phyloP scores from a whole-genome alignment of 2,329 filamentous ascomycete species.

The Arachnomyces sp. region DNA sequence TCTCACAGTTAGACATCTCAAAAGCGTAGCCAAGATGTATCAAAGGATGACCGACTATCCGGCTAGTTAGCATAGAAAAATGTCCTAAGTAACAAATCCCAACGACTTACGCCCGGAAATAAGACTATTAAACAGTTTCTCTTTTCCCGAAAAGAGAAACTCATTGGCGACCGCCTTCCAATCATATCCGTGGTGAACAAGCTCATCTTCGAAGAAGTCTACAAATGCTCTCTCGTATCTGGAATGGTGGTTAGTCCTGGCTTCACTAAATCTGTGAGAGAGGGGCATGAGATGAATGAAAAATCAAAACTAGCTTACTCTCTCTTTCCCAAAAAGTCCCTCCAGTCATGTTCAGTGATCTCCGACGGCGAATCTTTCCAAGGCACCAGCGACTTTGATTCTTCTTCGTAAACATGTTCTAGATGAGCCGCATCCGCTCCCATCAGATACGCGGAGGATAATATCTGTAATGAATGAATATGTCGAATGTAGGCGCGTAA shows the following conservation, averaged over 20 bases:
- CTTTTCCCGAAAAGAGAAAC: conserved; percentile 60
- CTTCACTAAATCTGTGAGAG: too few species aligned
- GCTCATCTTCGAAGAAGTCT: conserved; percentile 90
- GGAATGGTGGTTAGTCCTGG: conserved; percentile 7
- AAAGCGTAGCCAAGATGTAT: conserved; percentile 93
- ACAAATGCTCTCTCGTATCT: conserved; percentile 83
- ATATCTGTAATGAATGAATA: conserved; percentile 41
- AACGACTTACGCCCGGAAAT: conserved; percentile 63
- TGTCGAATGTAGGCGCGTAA: not conserved
- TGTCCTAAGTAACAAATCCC: conserved; percentile 3
- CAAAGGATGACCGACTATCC: conserved; percentile 77
- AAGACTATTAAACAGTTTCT: conserved; percentile 73
- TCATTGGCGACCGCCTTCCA: conserved; percentile 72
- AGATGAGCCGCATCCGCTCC: conserved; percentile 68
- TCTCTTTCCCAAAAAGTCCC: conserved; percentile 69
- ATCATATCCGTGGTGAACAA: conserved; percentile 70
- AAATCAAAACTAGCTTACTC: conserved; percentile 39
- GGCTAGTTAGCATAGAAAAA: conserved; percentile 19
- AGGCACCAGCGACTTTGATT: conserved; percentile 62
- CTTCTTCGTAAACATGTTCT: conserved; percentile 71
- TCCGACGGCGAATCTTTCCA: conserved; percentile 84
- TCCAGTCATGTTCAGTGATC: conserved; percentile 74
- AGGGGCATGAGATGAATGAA: not conserved
- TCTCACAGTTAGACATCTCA: conserved; percentile 74
- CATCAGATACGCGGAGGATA: conserved; percentile 78